Conservation (phyloP, 2,329 filamentous ascomycete species). For the Cercospora sp. region DNA sequence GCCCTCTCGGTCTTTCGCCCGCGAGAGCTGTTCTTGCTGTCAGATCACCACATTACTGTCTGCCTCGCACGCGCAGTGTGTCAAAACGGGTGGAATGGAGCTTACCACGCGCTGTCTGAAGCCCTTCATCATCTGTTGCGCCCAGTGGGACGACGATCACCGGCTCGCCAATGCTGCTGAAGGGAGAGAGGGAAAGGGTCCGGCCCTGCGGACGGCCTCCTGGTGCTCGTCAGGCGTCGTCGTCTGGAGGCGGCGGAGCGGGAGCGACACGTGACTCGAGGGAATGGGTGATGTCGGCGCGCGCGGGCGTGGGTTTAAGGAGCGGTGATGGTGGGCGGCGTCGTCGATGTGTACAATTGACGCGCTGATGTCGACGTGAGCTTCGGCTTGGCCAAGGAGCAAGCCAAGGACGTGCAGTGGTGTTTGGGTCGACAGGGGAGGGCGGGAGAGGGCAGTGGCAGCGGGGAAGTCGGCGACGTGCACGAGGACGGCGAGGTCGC, state of each 20-base stretch:
- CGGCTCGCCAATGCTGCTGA: constrained; percentile 36
- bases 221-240: constrained; percentile 13
- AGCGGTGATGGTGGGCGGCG: constrained; percentile 1
- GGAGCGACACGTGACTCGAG: constrained; percentile 13
- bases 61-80: constrained; percentile 22
- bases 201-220: constrained; percentile 27
- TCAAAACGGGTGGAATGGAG: constrained; percentile 39
- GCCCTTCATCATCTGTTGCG: constrained; percentile 72
- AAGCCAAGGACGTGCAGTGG: constrained; percentile 9
- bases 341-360: background rate
- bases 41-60: constrained; percentile 36
- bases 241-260: constrained; percentile 16
- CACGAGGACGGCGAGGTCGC: background rate
- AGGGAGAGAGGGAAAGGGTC: constrained; percentile 27
- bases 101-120: constrained; percentile 97
- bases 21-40: constrained; percentile 81
- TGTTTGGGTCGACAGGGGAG: background rate
- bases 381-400: constrained; percentile 15
- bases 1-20: constrained; percentile 56
- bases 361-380: constrained; percentile 14
- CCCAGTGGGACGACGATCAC: constrained; percentile 21
- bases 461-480: background rate
- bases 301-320: background rate
- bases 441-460: constrained; percentile 3
- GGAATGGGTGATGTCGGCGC: background rate